Evolutionary conservation across 2,329 filamentous ascomycete genomes (phyloP).

Genomic region (Chrysoporthe deuterocubensis): DNA sequence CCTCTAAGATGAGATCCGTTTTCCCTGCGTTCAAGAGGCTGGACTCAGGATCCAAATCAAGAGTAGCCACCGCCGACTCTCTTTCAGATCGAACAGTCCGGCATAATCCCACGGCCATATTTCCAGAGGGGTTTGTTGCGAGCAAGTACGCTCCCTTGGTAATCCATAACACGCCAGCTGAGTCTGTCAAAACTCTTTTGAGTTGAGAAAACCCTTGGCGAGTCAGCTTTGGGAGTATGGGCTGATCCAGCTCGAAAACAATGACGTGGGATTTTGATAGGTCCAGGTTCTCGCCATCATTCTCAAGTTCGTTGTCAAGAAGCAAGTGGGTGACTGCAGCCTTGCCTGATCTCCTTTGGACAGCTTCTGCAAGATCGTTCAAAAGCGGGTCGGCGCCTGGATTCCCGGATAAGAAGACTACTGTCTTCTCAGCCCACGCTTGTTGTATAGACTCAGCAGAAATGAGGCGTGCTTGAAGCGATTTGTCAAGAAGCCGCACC

Average conservation of each 20-base stretch:
- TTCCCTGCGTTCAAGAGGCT: slow-evolving; percentile 22
- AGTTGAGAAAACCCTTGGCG: slow-evolving; percentile 29
- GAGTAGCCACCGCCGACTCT: slow-evolving; percentile 30
- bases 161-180: slow-evolving; percentile 43
- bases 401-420: not conserved
- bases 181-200: slow-evolving; percentile 31
- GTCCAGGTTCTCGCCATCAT: slow-evolving; percentile 14
- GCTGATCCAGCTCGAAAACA: slow-evolving; percentile 32
- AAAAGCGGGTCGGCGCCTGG: not conserved
- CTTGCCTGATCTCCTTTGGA: not conserved
- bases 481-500: not conserved
- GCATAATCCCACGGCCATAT: slow-evolving; percentile 35
- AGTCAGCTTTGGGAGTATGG: slow-evolving; percentile 30
- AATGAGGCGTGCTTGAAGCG: not conserved
- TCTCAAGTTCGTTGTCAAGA: slow-evolving; percentile 7
- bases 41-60: slow-evolving; percentile 33
- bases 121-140: slow-evolving; percentile 33
- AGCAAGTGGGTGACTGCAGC: slow-evolving; percentile 27
- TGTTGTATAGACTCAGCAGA: not conserved
- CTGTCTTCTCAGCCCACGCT: slow-evolving; percentile 8
- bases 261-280: slow-evolving; percentile 32
- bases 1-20: slow-evolving; percentile 31
- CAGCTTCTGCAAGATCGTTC: not conserved
- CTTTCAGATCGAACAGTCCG: slow-evolving; percentile 36
- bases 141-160: slow-evolving; percentile 40